Evolutionary conservation across 1,284 basidiomycete species (phyloP).

Genomic region (Fomitiporia mediterranea): DNA sequence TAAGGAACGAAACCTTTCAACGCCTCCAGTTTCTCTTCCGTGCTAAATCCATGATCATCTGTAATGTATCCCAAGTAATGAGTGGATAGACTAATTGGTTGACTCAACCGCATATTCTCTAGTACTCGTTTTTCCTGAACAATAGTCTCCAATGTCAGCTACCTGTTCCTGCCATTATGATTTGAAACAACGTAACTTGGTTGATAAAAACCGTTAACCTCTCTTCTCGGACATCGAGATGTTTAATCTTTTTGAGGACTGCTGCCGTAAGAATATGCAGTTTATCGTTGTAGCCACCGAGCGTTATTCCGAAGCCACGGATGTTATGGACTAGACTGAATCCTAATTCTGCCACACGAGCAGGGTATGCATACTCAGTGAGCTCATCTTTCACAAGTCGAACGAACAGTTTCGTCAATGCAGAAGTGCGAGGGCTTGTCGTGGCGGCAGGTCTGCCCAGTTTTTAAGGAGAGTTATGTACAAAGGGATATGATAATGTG

Average conservation of each 20-base stretch:
- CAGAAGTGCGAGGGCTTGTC: slow-evolving; percentile 49
- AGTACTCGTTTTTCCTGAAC: slow-evolving; percentile 63
- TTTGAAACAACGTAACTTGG: slow-evolving; percentile 50
- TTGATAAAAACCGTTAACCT: slow-evolving; percentile 85
- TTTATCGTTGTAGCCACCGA: slow-evolving; percentile 95
- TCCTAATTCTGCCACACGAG: slow-evolving; percentile 83
- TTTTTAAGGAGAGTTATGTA: slow-evolving; percentile 1
- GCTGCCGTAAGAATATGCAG: slow-evolving; percentile 68
- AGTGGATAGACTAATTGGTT: slow-evolving; percentile 79
- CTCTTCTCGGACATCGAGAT: slow-evolving; percentile 63
- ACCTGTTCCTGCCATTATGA: not conserved
- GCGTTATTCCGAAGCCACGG: slow-evolving; percentile 65
- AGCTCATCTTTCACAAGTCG: slow-evolving; percentile 88
- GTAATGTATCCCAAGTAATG: slow-evolving; percentile 76
- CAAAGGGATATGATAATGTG: not conserved
- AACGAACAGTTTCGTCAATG: slow-evolving; percentile 71
- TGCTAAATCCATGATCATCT: slow-evolving; percentile 71
- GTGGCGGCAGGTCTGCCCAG: slow-evolving; percentile 47
- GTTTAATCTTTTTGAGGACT: slow-evolving; percentile 59
- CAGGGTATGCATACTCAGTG: slow-evolving; percentile 90
- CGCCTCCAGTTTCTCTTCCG: slow-evolving; percentile 77
- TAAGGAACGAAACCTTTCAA: slow-evolving; percentile 52
- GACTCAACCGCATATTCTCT: slow-evolving; percentile 84
- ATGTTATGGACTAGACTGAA: slow-evolving; percentile 70
- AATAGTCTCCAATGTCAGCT: not conserved